These are phyloP conservation scores for Calocera viscosa DNA, from an alignment of 768 basidiomycete species.

Conservation along the genomic window DNA sequence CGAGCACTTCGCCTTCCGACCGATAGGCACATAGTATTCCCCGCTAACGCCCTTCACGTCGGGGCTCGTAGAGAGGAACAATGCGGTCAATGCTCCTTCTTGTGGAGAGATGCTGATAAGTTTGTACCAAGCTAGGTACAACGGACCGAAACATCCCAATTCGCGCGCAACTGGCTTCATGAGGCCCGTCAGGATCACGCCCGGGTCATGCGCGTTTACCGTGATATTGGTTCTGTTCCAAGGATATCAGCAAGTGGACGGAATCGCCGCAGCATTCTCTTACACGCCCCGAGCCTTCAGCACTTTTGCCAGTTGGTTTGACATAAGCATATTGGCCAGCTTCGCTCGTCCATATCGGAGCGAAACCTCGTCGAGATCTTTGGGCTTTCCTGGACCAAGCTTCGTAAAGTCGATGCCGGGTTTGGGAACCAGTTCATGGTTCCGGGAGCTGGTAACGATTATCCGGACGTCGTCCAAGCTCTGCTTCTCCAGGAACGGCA, in stretches of 20 bases:
- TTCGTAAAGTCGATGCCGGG: background rate
- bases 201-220: background rate
- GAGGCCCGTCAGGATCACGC: background rate
- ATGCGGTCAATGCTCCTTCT: background rate
- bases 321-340: background rate
- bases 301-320: background rate
- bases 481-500: conserved; percentile 6
- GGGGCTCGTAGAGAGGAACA: background rate
- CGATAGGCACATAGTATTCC: background rate
- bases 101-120: background rate
- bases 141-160: background rate
- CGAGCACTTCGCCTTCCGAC: background rate
- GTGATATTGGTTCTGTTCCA: background rate
- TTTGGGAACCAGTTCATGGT: background rate
- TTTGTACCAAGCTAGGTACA: background rate
- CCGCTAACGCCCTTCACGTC: background rate
- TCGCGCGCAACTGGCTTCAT: background rate
- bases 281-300: background rate
- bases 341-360: background rate
- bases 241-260: background rate
- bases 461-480: background rate
- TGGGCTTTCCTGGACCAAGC: background rate
- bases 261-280: background rate
- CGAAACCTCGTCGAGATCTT: background rate
- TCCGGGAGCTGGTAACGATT: background rate